phyloP scores from a whole-genome alignment of 441 rosid genomes.

The Raphanus hybrid region DNA sequence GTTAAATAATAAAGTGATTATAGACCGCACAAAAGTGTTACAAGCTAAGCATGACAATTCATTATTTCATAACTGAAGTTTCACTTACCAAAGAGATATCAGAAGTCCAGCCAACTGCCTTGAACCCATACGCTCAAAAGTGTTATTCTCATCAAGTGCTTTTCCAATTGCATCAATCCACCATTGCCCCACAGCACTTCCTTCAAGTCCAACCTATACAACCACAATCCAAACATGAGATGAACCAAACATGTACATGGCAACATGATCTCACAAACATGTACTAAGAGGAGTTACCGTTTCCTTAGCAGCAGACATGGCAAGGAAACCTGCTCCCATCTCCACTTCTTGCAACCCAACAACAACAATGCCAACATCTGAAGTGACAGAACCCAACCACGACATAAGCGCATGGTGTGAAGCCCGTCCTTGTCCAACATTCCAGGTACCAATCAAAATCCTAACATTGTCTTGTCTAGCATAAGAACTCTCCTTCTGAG shows the following conservation, averaged over 20 bases:
- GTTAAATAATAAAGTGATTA: constrained; percentile 9
- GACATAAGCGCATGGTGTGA: constrained; percentile 76
- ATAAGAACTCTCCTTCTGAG: constrained; percentile 60
- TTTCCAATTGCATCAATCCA: constrained; percentile 94
- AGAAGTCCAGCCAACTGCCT: constrained; percentile 93
- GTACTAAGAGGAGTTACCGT: constrained; percentile 47
- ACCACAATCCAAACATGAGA: constrained; percentile 29
- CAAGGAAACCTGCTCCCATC: constrained; percentile 99
- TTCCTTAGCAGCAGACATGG: constrained; percentile 99
- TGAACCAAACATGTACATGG: constrained; percentile 24
- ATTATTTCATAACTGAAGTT: constrained; percentile 24
- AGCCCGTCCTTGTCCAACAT: constrained; percentile 98
- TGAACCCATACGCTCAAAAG: constrained; percentile 97
- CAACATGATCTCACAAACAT: constrained; percentile 12
- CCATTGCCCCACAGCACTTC: constrained; percentile 92
- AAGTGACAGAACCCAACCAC: constrained; percentile 83
- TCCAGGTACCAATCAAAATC: constrained; percentile 90
- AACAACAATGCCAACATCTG: constrained; percentile 91
- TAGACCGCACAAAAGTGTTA: neutral
- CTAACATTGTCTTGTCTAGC: constrained; percentile 63
- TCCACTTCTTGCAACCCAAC: constrained; percentile 98
- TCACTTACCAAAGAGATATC: constrained; percentile 81
- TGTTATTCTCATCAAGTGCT: constrained; percentile 73
- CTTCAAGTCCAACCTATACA: constrained; percentile 97
- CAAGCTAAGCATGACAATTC: constrained; percentile 15